These are phyloP conservation scores for Chrysoporthe cubensis DNA, from an alignment of 2,329 filamentous ascomycete species.

Conservation along the genomic window DNA sequence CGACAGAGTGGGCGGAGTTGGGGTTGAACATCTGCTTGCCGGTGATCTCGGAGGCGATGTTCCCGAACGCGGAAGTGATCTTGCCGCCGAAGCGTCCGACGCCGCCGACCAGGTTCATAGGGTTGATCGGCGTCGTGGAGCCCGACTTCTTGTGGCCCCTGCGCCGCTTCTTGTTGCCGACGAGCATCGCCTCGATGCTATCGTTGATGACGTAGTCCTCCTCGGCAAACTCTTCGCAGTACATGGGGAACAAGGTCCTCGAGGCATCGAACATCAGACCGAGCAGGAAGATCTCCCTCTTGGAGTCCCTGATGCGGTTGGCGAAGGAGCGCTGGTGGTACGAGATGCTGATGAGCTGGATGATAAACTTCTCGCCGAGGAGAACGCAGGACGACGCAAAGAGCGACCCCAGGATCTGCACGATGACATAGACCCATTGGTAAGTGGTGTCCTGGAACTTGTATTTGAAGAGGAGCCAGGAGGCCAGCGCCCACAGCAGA, in stretches of 20 bases:
- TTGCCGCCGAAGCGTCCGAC: conserved; percentile 88
- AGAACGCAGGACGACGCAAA: conserved; percentile 73
- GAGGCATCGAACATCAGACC: conserved; percentile 90
- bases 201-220: conserved; percentile 94
- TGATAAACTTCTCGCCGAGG: conserved; percentile 75
- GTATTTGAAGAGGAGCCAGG: conserved; percentile 64
- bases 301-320: conserved; percentile 83
- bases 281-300: conserved; percentile 81
- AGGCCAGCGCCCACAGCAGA: conserved; percentile 69
- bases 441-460: conserved; percentile 50
- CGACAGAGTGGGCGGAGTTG: conserved; percentile 85
- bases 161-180: conserved; percentile 49
- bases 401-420: conserved; percentile 67
- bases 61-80: conserved; percentile 89
- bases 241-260: conserved; percentile 84
- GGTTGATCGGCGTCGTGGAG: conserved; percentile 73
- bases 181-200: conserved; percentile 71
- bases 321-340: conserved; percentile 87
- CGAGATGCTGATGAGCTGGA: conserved; percentile 82
- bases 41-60: conserved; percentile 91
- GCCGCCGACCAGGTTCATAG: conserved; percentile 64
- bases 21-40: conserved; percentile 95
- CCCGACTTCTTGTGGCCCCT: conserved; percentile 53
- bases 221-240: conserved; percentile 86
- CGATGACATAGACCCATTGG: conserved; percentile 61